Conservation (phyloP, 1,284 basidiomycete species). For the Cystobasidium sp. region DNA sequence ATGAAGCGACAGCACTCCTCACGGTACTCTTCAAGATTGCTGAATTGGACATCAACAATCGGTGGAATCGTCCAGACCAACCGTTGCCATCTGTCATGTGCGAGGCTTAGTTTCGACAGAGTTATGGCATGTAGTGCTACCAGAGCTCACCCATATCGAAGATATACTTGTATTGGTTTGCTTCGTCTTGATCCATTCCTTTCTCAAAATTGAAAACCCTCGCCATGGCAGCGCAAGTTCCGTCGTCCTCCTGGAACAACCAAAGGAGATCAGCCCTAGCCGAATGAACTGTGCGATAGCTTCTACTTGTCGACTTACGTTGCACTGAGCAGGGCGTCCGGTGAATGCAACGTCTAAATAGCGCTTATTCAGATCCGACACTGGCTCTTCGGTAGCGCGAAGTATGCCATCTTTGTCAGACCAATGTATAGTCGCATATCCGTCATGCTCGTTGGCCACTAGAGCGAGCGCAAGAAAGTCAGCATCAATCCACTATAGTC, state of each 20-base stretch:
- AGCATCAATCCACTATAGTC: constrained; percentile 44
- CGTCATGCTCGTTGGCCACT: constrained; percentile 41
- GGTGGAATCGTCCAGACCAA: constrained; percentile 56
- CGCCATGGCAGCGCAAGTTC: constrained; percentile 47
- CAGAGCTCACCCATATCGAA: constrained; percentile 57
- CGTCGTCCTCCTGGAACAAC: constrained; percentile 49
- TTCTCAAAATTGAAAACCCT: constrained; percentile 46
- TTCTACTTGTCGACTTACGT: constrained; percentile 48
- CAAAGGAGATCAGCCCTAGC: constrained; percentile 27
- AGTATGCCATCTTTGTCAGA: constrained; percentile 33
- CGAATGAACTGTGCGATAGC: background rate
- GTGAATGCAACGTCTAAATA: constrained; percentile 54
- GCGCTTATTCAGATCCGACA: constrained; percentile 49
- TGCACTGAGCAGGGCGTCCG: constrained; percentile 53
- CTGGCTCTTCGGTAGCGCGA: constrained; percentile 10
- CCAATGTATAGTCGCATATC: constrained; percentile 20
- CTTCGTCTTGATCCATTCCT: constrained; percentile 51
- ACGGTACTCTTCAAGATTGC: constrained; percentile 59
- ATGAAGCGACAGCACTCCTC: background rate
- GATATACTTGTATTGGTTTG: constrained; percentile 58
- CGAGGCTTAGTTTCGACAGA: constrained; percentile 58
- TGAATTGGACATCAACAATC: constrained; percentile 64
- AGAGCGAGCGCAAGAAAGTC: constrained; percentile 36
- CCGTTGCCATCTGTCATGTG: constrained; percentile 58
- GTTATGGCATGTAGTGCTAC: background rate